Evolutionary conservation across 2,329 filamentous ascomycete species (phyloP), one percentile per base, ranked within the genome.

Genomic region (Cadophora malorum): DNA sequence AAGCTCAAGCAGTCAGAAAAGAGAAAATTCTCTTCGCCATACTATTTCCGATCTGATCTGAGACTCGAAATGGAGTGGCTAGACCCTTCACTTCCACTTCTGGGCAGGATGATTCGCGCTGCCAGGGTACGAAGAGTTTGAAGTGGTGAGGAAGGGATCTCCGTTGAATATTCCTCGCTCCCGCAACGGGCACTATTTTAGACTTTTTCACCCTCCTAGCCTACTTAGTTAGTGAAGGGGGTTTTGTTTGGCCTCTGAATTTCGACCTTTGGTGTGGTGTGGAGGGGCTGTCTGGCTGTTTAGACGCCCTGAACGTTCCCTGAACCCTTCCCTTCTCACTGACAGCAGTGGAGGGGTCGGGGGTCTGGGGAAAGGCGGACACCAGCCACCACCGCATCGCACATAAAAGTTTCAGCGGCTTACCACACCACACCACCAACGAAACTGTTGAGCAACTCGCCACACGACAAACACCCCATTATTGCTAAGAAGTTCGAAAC

Each of bases 391-490:
- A 56, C 31, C 53, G 35, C 53, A 35, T 35, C 53, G 21, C 8
- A 31, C 23, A 28, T 28, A n/a, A 33, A 56, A 56, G 31, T 31
- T 38, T 49, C 19, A 21, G 45, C n/a, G 21, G 45, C 53, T 35
- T 45, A 45, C 41, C 41, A 45, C 28, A 55, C 23, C 52, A 55
- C 52, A 56, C 53, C 53, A 56, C 31, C 28, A 56, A 19, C 53
- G 53, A 56, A 56, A 56, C 53, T 56, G 53, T 56, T 56, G 53
- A 56, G 53, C 16, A 56, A 35, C 53, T 56, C n/a, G 53, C 53
- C 53, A 56, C 53, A 56, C 53, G 31, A n/a, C 53, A 16, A 56
- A 56, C 53, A 56, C 16, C 31, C 53, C 53, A 56, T 56, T 38
- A 56, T 56, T 56, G 31, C 53, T 35, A 56, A 56, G 19, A 56